Evolutionary conservation across 208 protist genomes (phyloP), one percentile per base, ranked within the genome.

Genomic region (Leishmania guyanensis): DNA sequence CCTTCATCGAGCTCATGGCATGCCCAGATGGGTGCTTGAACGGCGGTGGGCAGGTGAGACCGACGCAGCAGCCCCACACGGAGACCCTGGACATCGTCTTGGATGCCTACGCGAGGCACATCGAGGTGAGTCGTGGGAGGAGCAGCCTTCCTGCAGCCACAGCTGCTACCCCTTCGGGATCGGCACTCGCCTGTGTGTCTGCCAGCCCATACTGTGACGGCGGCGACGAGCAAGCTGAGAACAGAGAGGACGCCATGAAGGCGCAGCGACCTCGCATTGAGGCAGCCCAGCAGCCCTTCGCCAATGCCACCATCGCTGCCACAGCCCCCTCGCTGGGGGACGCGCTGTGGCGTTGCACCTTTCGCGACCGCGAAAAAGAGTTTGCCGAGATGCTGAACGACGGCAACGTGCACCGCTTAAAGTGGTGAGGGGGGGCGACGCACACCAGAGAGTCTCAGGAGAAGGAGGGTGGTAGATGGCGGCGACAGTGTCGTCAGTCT

Each of bases 1-100:
- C 98, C 46, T 99, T 99, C 88, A 89, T 99, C n/a, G 98, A 99
- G 85, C 75, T 99, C 20, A 99, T 99, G 98, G 99, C 99, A 17
- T 99, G 99, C 83, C 99, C 99, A 16, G 89, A 89, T 71, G 98
- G 98, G 50, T 99, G 98, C 90, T 79, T 99, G n/a, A 99, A 99
- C 84, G 98, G 98, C 39, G 98, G 98, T n/a, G 98, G 98, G 14
- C 98, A 99, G 86, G 75, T 92, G 36, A 80, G 91, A 46, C 29
- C 71, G 33, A 76, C 78, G 9, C 76, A 71, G 73, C 75, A 81
- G 56, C 75, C 71, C 1, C 81, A 84, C 75, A 56, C 54, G 26
- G 75, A 76, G 14, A 75, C 80, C 68, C 68, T 84, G 6, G 75
- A 79, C 29, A 69, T 75, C 22, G 81, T 84, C 36, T 69, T 84